Evolutionary conservation across 2,329 filamentous ascomycete genomes (phyloP).

Genomic region (Paraphoma chrysanthemicola): DNA sequence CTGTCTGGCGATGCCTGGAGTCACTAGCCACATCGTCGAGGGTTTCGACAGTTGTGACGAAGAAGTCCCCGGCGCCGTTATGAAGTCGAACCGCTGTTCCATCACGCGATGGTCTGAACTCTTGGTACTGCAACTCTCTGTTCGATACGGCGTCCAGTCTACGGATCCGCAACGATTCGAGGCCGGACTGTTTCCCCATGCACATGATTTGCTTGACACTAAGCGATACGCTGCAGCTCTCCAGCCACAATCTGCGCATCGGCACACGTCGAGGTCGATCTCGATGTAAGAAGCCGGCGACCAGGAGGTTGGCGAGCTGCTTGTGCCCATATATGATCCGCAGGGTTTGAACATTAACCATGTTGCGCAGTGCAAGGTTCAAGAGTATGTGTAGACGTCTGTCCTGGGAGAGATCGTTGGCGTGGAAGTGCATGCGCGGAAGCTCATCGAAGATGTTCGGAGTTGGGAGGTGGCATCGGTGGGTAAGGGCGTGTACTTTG

Average conservation of each 20-base stretch:
- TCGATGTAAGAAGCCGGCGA: conserved; percentile 50
- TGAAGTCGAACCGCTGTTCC: conserved; percentile 35
- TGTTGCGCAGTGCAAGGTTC: conserved; percentile 45
- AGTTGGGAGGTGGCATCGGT: conserved; percentile 55
- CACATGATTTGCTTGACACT: conserved; percentile 19
- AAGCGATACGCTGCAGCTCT: conserved; percentile 49
- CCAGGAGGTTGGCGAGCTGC: conserved; percentile 47
- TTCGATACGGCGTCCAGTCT: conserved; percentile 44
- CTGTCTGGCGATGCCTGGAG: conserved; percentile 1
- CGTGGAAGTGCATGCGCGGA: conserved; percentile 49
- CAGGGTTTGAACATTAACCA: conserved; percentile 54
- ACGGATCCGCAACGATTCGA: conserved; percentile 53
- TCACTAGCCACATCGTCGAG: no score
- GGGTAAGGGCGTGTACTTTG: conserved; percentile 52
- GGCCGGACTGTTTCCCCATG: conserved; percentile 31
- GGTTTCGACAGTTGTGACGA: conserved; percentile 13
- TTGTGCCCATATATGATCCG: conserved; percentile 55
- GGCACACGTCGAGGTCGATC: conserved; percentile 32
- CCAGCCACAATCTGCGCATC: conserved; percentile 54
- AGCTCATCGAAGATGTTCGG: conserved; percentile 55
- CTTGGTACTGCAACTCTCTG: conserved; percentile 25
- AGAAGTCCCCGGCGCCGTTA: conserved; percentile 39
- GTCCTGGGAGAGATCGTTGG: conserved; percentile 50
- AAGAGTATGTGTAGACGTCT: conserved; percentile 49
- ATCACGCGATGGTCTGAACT: conserved; percentile 38